Evolutionary conservation across 2,329 filamentous ascomycete genomes (phyloP), one percentile per base, ranked within the genome.

Genomic region (Aspergillus viridinutans): DNA sequence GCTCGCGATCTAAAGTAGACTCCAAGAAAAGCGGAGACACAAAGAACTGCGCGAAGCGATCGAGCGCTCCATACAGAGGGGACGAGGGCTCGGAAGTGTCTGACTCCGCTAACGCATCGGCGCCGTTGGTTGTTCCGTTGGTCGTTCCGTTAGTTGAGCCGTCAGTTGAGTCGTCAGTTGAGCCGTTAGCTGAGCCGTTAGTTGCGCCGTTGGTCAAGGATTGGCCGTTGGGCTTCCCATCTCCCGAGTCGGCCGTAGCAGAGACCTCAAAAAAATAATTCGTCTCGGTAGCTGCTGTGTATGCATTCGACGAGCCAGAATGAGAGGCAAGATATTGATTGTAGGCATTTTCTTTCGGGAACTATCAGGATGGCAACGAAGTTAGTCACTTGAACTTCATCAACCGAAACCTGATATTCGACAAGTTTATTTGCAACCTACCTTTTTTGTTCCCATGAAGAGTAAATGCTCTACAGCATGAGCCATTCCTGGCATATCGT

Each of bases 381-480:
- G 43, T 47, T 8, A 47, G 43, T 23, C 9, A 47, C 7, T 12
- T 10, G 23, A 12, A 23, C 12, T 47, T 14, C 12, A 26, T 12
- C 1, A 4, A 47, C 17, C 4, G 21, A 47, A 17, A 47, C 21
- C 40, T 21, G 5, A 17, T 17, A 17, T 38, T 17, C 14, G 5
- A 38, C 14, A 38, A 0, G 32, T 7, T 7, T 23, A 45, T 12
- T 12, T 57, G 20, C 28, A 32, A 62, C 73, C 61, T 73, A 87
- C 86, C 81, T 97, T 99, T 75, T 96, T 89, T 7, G 94, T 99
- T 51, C 94, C 94, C 94, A 99, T 97, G 79, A 99, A 99, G 25
- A 99, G 80, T 62, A 97, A 79, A 82, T 97, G 93, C 80, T 97
- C 93, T 54, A 97, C 91, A 6, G 92, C 92, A 78, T 97, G 94